Conservation (phyloP, 257 asterid genomes). For the Orobanche coerulescens region DNA sequence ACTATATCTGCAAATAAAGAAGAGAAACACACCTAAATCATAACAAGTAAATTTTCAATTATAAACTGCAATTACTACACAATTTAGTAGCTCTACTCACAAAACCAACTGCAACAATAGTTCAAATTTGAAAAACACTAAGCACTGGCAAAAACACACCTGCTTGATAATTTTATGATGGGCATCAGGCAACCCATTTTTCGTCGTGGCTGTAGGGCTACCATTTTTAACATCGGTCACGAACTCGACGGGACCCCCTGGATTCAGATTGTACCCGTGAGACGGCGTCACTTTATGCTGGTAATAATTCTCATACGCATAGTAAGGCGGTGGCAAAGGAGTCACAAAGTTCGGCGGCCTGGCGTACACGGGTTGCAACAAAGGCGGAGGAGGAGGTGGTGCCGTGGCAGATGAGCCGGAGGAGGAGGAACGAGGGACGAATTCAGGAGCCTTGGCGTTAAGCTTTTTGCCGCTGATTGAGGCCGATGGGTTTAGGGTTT, state of each 20-base stretch:
- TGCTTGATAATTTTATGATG: constrained; percentile 62
- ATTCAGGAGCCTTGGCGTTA: constrained; percentile 77
- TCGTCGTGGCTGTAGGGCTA: constrained; percentile 21
- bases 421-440: constrained; percentile 52
- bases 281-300: constrained; percentile 30
- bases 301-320: constrained; percentile 31
- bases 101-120: not conserved
- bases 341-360: constrained; percentile 31
- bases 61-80: not conserved
- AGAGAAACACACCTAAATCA: not conserved
- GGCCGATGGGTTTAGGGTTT: constrained; percentile 30
- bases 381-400: constrained; percentile 23
- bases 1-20: not conserved
- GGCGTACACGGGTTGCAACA: constrained; percentile 22
- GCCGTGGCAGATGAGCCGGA: constrained; percentile 24
- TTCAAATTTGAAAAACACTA: not conserved
- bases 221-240: constrained; percentile 29
- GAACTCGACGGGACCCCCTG: constrained; percentile 29
- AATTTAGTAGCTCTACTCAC: not conserved
- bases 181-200: constrained; percentile 42
- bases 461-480: constrained; percentile 37
- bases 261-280: constrained; percentile 29
- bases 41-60: constrained; percentile 7
- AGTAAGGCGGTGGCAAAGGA: constrained; percentile 35
- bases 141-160: constrained; percentile 28